Conservation (phyloP, 2,329 filamentous ascomycete genomes). For the Hymenotorrendiella dingleyae region DNA sequence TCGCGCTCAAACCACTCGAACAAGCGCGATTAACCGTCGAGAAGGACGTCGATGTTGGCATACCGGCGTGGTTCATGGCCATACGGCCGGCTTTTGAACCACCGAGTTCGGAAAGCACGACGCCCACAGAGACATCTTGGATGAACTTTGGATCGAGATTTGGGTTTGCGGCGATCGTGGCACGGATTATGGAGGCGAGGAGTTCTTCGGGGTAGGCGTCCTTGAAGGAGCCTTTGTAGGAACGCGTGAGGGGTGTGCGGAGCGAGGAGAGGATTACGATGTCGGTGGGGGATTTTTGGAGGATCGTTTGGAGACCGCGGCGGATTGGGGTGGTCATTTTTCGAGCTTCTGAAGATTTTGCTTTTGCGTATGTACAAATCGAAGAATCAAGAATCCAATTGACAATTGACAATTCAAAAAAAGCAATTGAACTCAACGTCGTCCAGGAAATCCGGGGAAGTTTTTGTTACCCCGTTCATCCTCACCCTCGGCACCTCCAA, state of each 20-base stretch:
- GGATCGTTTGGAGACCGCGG: constrained; percentile 67
- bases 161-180: constrained; percentile 67
- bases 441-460: no score
- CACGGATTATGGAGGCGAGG: constrained; percentile 59
- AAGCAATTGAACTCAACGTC: no score
- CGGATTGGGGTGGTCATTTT: constrained; percentile 37
- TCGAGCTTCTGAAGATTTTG: constrained; percentile 1
- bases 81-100: constrained; percentile 87
- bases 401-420: no score
- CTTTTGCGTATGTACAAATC: not conserved
- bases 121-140: constrained; percentile 80
- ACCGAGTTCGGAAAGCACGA: constrained; percentile 85
- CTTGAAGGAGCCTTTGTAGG: constrained; percentile 77
- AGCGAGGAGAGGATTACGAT: constrained; percentile 86
- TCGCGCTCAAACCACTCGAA: constrained; percentile 68
- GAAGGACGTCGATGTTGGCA: constrained; percentile 64
- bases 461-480: no score
- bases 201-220: constrained; percentile 90
- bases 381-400: not conserved
- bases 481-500: no score
- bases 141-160: constrained; percentile 63
- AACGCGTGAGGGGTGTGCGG: constrained; percentile 78
- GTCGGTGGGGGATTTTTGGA: constrained; percentile 74
- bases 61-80: constrained; percentile 81
- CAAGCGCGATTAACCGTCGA: constrained; percentile 89